These are phyloP conservation scores for Fusarium odoratissimum DNA, from an alignment of 2,329 filamentous ascomycete genomes.

Conservation along the genomic window DNA sequence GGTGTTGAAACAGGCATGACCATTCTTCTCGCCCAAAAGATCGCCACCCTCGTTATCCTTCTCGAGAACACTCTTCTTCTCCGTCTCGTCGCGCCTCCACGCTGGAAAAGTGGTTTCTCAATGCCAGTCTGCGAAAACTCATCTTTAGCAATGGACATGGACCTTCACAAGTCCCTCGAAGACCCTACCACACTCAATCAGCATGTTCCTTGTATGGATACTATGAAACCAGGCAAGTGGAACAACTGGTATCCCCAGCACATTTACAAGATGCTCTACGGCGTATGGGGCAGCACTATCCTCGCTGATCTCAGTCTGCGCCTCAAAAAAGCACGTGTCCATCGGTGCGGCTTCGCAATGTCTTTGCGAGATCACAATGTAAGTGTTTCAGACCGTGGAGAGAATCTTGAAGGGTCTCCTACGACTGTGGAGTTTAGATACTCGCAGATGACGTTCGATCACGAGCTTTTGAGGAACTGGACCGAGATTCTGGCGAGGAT, in stretches of 20 bases:
- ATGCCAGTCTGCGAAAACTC: neutral
- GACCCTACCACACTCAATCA: neutral
- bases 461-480: conserved; percentile 38
- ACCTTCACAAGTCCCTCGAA: rapidly evolving
- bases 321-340: rapidly evolving
- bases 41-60: conserved; percentile 34
- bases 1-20: conserved; percentile 40
- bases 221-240: conserved; percentile 5
- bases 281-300: conserved; percentile 23
- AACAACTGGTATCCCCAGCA: neutral
- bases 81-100: neutral
- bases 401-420: conserved; percentile 6
- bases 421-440: conserved; percentile 44
- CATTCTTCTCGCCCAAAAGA: conserved; percentile 39
- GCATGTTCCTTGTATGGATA: neutral
- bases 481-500: conserved; percentile 28
- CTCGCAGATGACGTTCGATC: conserved; percentile 44
- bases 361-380: neutral
- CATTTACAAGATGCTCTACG: conserved; percentile 1
- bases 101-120: neutral
- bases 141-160: neutral
- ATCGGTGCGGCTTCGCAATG: conserved; percentile 11
- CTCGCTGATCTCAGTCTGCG: neutral
- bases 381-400: rapidly evolving
- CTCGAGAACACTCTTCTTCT: conserved; percentile 37